These are phyloP conservation scores for Myochromella boudieri DNA, from an alignment of 768 basidiomycete genomes.

Conservation along the genomic window DNA sequence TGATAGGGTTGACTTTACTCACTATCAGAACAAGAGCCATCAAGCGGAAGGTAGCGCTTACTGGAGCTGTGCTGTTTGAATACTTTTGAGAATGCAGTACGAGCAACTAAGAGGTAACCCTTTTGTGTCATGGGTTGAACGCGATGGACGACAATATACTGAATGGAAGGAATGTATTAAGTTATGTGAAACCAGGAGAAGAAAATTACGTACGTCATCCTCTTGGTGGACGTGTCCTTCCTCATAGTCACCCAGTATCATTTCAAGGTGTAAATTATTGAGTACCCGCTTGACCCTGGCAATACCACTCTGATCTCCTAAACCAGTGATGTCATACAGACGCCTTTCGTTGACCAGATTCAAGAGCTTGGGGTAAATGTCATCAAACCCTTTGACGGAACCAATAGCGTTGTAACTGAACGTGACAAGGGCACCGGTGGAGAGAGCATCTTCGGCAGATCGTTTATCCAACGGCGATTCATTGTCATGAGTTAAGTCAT, in stretches of 20 bases:
- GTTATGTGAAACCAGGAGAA: background rate
- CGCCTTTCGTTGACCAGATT: slow-evolving; percentile 86
- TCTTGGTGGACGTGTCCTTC: slow-evolving; percentile 98
- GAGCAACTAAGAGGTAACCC: slow-evolving; percentile 89
- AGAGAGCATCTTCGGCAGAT: slow-evolving; percentile 92
- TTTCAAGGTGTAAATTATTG: slow-evolving; percentile 88
- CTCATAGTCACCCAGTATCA: slow-evolving; percentile 81
- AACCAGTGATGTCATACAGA: slow-evolving; percentile 67
- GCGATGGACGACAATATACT: slow-evolving; percentile 94
- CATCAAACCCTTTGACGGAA: slow-evolving; percentile 96
- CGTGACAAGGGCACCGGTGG: slow-evolving; percentile 88
- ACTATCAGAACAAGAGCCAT: background rate
- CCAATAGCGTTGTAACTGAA: slow-evolving; percentile 89
- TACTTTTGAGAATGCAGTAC: slow-evolving; percentile 88
- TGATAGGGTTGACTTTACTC: slow-evolving; percentile 73
- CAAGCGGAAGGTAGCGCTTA: slow-evolving; percentile 37
- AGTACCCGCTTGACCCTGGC: slow-evolving; percentile 65
- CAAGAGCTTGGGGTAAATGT: slow-evolving; percentile 92
- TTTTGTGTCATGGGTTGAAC: slow-evolving; percentile 89
- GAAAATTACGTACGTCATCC: slow-evolving; percentile 68
- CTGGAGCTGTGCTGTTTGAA: slow-evolving; percentile 79
- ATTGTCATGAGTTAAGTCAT: slow-evolving; percentile 97
- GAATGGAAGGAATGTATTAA: background rate
- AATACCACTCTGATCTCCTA: slow-evolving; percentile 57
- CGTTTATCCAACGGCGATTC: slow-evolving; percentile 89